Evolutionary conservation across 2,329 filamentous ascomycete species (phyloP).

Genomic region (Knufia petricola): DNA sequence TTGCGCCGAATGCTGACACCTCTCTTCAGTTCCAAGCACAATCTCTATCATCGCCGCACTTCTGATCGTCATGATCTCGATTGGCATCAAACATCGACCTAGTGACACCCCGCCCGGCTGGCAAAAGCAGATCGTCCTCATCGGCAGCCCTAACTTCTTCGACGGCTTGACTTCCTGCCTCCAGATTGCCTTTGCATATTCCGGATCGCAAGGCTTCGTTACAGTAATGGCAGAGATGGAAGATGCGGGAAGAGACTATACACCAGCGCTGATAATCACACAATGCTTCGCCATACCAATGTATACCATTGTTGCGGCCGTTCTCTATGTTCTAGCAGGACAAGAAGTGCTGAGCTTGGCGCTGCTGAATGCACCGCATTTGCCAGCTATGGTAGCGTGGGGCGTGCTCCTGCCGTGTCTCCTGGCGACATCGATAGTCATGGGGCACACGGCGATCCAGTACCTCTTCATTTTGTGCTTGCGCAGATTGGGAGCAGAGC

Average conservation of each 20-base stretch:
- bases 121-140: slow-evolving; percentile 5
- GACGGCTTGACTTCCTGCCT: slow-evolving; percentile 29
- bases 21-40: slow-evolving; percentile 36
- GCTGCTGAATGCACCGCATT: slow-evolving; percentile 24
- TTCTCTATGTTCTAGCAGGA: slow-evolving; percentile 30
- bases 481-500: slow-evolving; percentile 23
- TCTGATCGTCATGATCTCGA: slow-evolving; percentile 49
- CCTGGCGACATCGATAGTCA: slow-evolving; percentile 31
- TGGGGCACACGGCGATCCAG: slow-evolving; percentile 28
- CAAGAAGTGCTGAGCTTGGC: slow-evolving; percentile 27
- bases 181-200: slow-evolving; percentile 35
- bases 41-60: slow-evolving; percentile 46
- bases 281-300: slow-evolving; percentile 28
- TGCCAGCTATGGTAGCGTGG: slow-evolving; percentile 27
- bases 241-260: slow-evolving; percentile 27
- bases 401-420: slow-evolving; percentile 29
- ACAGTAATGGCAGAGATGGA: slow-evolving; percentile 29
- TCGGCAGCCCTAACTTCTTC: slow-evolving; percentile 26
- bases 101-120: background rate
- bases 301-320: slow-evolving; percentile 26
- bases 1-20: background rate
- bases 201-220: slow-evolving; percentile 35
- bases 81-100: slow-evolving; percentile 39
- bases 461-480: slow-evolving; percentile 29
- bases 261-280: slow-evolving; percentile 33